A percentile compares a stretch with the other conserved stretches of the same genome.
These are phyloP conservation scores for Kregervanrija pseudodelftensis DNA, from an alignment of 805 yeast genomes.

Conservation along the genomic window DNA sequence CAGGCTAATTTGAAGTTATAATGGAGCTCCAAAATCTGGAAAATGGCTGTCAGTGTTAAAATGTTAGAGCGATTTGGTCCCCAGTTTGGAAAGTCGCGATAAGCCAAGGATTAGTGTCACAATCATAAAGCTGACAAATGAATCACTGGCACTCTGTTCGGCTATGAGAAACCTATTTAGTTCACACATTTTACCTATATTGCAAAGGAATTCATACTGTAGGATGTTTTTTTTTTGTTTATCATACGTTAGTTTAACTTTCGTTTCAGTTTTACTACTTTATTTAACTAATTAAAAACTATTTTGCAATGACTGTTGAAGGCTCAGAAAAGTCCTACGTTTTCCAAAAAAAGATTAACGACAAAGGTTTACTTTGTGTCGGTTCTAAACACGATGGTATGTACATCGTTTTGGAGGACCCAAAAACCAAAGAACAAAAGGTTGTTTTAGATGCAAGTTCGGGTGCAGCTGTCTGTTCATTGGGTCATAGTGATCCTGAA, in stretches of 20 bases:
- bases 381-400: conserved; percentile 38
- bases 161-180: no score
- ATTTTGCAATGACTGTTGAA: conserved; percentile 11
- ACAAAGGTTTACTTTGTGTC: conserved; percentile 31
- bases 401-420: conserved; percentile 33
- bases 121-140: no score
- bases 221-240: no score
- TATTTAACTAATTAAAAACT: not conserved
- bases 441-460: conserved; percentile 34
- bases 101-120: no score
- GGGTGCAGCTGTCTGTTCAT: conserved; percentile 45
- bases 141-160: no score
- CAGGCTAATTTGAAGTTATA: no score
- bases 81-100: no score
- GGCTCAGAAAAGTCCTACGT: conserved; percentile 26
- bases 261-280: not conserved
- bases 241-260: not conserved
- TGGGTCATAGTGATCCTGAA: conserved; percentile 36
- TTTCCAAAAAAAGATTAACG: conserved; percentile 36
- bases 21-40: no score
- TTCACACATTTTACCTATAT: no score
- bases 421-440: conserved; percentile 29
- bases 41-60: no score
- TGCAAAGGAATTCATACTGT: no score
- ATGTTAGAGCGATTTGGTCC: no score